Conservation (phyloP, 2,329 filamentous ascomycete genomes). For the Xylariales sp. region DNA sequence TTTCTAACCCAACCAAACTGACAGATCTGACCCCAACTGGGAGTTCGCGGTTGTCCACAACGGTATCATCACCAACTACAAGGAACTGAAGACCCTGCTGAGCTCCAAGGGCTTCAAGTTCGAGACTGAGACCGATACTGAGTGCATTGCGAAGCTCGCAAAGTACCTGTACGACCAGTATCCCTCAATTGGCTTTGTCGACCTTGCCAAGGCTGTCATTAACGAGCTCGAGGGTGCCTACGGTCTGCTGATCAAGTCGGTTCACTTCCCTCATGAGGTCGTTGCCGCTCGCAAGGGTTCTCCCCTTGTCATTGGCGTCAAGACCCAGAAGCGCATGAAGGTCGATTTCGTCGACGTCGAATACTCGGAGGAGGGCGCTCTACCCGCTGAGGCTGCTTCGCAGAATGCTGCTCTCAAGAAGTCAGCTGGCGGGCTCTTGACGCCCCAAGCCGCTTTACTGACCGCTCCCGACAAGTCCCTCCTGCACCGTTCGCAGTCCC, state of each 20-base stretch:
- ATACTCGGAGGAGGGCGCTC: slow-evolving; percentile 79
- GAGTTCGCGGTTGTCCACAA: slow-evolving; percentile 98
- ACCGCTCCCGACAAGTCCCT: slow-evolving; percentile 96
- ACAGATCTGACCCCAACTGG: slow-evolving; percentile 87
- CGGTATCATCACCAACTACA: slow-evolving; percentile 99
- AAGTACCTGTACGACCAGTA: slow-evolving; percentile 98
- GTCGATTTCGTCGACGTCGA: slow-evolving; percentile 99
- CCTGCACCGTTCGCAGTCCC: slow-evolving; percentile 95
- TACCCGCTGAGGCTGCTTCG: slow-evolving; percentile 89
- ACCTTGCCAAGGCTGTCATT: slow-evolving; percentile 95
- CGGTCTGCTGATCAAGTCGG: slow-evolving; percentile 94
- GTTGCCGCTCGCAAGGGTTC: slow-evolving; percentile 98
- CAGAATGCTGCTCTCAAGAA: slow-evolving; percentile 98
- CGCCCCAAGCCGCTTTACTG: slow-evolving; percentile 61
- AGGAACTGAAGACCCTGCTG: slow-evolving; percentile 93
- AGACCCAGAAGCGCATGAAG: slow-evolving; percentile 99
- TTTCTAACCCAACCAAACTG: slow-evolving; percentile 17
- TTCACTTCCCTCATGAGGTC: slow-evolving; percentile 96
- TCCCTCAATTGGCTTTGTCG: slow-evolving; percentile 91
- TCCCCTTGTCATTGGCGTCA: slow-evolving; percentile 92
- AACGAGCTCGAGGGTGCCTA: slow-evolving; percentile 98
- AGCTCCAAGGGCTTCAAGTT: slow-evolving; percentile 95
- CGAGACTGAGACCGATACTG: slow-evolving; percentile 98
- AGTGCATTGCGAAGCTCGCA: slow-evolving; percentile 97
- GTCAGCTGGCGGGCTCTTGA: slow-evolving; percentile 62